These are phyloP conservation scores for Penicillium fimorum DNA, from an alignment of 495 filamentous ascomycete species.

Conservation along the genomic window DNA sequence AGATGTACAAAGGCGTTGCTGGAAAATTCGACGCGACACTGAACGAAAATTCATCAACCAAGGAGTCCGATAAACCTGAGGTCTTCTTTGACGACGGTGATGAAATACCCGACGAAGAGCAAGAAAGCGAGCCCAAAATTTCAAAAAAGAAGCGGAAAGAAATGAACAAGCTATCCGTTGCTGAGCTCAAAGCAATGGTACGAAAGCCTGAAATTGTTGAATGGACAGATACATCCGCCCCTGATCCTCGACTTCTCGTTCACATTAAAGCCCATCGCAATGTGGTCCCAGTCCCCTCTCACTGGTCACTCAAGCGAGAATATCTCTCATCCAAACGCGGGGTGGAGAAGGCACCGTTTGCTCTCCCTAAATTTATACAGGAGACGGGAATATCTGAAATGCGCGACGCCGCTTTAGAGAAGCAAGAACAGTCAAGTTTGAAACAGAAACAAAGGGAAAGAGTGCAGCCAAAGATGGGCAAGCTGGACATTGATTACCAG, in stretches of 20 bases:
- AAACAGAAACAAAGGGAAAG: slow-evolving; percentile 96
- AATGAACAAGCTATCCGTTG: slow-evolving; percentile 87
- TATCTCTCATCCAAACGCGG: slow-evolving; percentile 95
- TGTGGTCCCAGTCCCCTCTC: slow-evolving; percentile 87
- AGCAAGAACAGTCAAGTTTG: slow-evolving; percentile 83
- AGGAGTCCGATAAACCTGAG: slow-evolving; percentile 80
- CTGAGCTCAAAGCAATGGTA: slow-evolving; percentile 90
- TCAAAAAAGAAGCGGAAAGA: slow-evolving; percentile 94
- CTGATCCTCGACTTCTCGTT: slow-evolving; percentile 84
- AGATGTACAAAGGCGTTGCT: slow-evolving; percentile 78
- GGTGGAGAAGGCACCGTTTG: slow-evolving; percentile 90
- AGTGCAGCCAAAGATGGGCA: slow-evolving; percentile 95
- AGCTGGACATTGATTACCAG: slow-evolving; percentile 96
- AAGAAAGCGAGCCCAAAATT: slow-evolving; percentile 62
- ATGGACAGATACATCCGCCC: slow-evolving; percentile 94
- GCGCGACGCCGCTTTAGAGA: slow-evolving; percentile 94
- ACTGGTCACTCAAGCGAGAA: slow-evolving; percentile 95
- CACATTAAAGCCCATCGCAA: slow-evolving; percentile 95
- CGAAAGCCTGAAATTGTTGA: slow-evolving; percentile 91
- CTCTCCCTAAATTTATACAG: slow-evolving; percentile 93
- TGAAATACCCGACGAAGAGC: slow-evolving; percentile 85
- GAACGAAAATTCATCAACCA: slow-evolving; percentile 56
- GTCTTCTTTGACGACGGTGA: slow-evolving; percentile 84
- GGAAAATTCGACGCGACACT: slow-evolving; percentile 65
- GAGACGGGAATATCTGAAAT: slow-evolving; percentile 97